Evolutionary conservation across 2,329 filamentous ascomycete species (phyloP), one percentile per base, ranked within the genome.

Genomic region (Dactylella cylindrospora): DNA sequence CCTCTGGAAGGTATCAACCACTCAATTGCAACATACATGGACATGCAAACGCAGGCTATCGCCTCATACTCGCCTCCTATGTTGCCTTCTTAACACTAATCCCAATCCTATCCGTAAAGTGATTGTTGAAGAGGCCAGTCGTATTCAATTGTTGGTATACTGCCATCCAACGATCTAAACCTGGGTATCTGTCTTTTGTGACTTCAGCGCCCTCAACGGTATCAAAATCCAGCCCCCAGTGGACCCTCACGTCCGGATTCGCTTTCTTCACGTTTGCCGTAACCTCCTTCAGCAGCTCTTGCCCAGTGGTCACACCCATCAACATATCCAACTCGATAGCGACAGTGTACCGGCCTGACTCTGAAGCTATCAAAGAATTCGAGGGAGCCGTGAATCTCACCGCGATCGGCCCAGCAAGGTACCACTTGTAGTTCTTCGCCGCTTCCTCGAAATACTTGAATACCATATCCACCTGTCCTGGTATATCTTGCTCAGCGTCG

Each of bases 181-280:
- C 13, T 13, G 28, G 28, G 13, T 31, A 31, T n/a, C n/a, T n/a
- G n/a, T n/a, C n/a, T n/a, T n/a, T n/a, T n/a, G n/a, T n/a, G n/a
- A n/a, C n/a, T n/a, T n/a, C n/a, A n/a, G n/a, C n/a, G n/a, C n/a
- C n/a, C n/a, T n/a, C n/a, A n/a, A 47, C 29, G 2, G 44, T 47
- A 38, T 47, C 44, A 15, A 47, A 28, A 19, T 47, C 44, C 22
- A 47, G 25, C 5, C 44, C 44, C 44, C 44, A 47, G 15, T 47
- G 44, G 8, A 47, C 44, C 29, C 44, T 47, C 12, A 47, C 29
- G 3, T 17, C 15, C 8, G 44, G 29, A 26, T 47, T 47, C 3
- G 7, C 23, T 3, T n/a, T 8, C 12, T 35, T 19, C 3, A 47
- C 44, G 6, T 25, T 35, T 13, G 3, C 17, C 10, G n/a, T 47